Percentiles rank a stretch among this genome's conserved stretches.
Conservation (phyloP, 495 filamentous ascomycete species). For the Neurospora terricola region DNA sequence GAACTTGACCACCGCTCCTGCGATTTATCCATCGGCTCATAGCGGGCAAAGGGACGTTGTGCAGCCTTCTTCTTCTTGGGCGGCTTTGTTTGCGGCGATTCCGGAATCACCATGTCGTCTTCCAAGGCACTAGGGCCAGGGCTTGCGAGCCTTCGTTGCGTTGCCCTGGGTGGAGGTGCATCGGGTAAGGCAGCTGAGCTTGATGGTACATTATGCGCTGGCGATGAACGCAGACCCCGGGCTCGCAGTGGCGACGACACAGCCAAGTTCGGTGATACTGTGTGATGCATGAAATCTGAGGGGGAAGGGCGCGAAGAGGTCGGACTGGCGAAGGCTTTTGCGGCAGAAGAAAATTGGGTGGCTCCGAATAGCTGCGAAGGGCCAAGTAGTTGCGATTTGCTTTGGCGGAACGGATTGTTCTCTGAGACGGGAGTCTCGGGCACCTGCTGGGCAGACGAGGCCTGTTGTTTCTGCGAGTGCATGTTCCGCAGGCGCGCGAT, state of each 20-base stretch:
- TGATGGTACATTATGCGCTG: conserved; percentile 18
- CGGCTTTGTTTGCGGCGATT: conserved; percentile 10
- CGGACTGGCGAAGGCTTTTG: conserved; percentile 30
- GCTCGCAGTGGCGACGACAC: conserved; percentile 36
- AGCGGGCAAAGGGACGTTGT: conserved; percentile 19
- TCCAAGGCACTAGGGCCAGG: conserved; percentile 7
- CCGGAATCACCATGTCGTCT: conserved; percentile 13
- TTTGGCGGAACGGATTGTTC: conserved; percentile 29
- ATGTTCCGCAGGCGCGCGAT: conserved; percentile 1
- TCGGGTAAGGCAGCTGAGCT: conserved; percentile 23
- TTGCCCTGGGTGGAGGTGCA: not conserved
- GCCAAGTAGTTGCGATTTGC: conserved; percentile 25
- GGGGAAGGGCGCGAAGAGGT: conserved; percentile 42
- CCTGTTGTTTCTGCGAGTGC: conserved; percentile 7
- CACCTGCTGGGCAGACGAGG: conserved; percentile 1
- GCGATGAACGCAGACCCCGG: conserved; percentile 30
- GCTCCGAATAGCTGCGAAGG: conserved; percentile 36
- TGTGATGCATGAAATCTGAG: conserved; percentile 23
- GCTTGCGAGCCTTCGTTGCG: conserved; percentile 4
- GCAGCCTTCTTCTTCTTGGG: conserved; percentile 6
- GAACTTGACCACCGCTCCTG: conserved; percentile 22
- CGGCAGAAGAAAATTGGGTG: conserved; percentile 34
- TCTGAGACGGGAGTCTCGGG: conserved; percentile 35
- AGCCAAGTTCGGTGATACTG: conserved; percentile 27
- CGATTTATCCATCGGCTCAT: conserved; percentile 25